Evolutionary conservation across 495 filamentous ascomycete species (phyloP), one percentile per base, ranked within the genome.

Genomic region (Aspergillus incahuasiensis): DNA sequence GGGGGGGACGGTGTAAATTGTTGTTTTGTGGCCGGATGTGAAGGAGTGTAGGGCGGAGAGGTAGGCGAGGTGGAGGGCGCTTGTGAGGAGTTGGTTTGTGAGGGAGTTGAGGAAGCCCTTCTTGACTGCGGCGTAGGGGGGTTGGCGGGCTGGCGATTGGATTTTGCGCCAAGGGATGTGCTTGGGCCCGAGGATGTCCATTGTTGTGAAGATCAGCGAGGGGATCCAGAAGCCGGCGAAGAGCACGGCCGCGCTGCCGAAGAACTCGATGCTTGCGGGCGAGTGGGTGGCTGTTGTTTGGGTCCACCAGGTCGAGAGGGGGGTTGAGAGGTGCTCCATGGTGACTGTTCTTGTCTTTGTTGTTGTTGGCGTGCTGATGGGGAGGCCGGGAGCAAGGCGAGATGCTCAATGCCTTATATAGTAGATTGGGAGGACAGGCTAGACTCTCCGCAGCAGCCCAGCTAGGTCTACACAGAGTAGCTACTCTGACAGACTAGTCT

Each of bases 151-250:
- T 0, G 71, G 62, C 0, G 77, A 74, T 54, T 85, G 82, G 53
- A 84, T 72, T 55, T 86, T 86, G 66, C 85, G 79, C 9, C 65
- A 61, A 0, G 69, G 65, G 0, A 80, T 79, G 61, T 81, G 82
- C 25, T 51, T 32, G 0, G 82, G 81, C 18, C 68, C 64, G 22
- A 72, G 21, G 5, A 48, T 45, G 56, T 82, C 76, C 24, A 83
- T 61, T 3, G 56, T 55, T 19, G 77, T 61, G 57, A 75, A 82
- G 42, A 6, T 82, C 8, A 42, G 24, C 21, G 24, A 34, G 1
- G 51, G 51, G 2, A 46, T 24, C 79, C 79, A 83, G 66, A 82
- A 83, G 60, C 63, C 69, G 38, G 80, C 1, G 15, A 78, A 0
- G 28, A 82, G 79, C 34, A 77, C 58, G 8, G 75, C 18, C 2